Evolutionary conservation across 1,284 basidiomycete genomes (phyloP), one percentile per base, ranked within the genome.

Genomic region (Spongiforma sp.): DNA sequence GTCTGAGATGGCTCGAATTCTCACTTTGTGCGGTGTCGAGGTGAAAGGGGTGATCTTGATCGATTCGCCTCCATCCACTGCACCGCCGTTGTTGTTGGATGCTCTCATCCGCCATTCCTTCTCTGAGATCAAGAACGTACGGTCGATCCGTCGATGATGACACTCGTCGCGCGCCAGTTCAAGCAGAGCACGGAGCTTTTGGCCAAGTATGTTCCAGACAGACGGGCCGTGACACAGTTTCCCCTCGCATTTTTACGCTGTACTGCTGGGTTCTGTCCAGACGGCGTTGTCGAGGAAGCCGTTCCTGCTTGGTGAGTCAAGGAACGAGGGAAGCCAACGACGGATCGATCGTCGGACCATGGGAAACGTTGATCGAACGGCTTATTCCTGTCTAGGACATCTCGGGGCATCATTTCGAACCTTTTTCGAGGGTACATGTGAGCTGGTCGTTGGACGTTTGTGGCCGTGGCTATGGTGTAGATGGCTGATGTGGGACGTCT

Each of bases 361-460:
- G 90, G 89, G 79, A 85, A 61, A 67, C 58, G 1, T 67, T 88
- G 15, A 71, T 81, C 0, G 78, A 78, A 5, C 65, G 54, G 14
- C 57, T 70, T 1, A 65, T 90, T 3, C 78, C 80, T 43, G 77
- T 84, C 1, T 70, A 86, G 39, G 84, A 88, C 67, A 84, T 91
- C 12, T 85, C 88, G 2, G 90, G 90, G 1, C 77, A 91, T 70
- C 90, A 91, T 67, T 91, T 91, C 66, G 77, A 84, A 65, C 78
- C 84, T 0, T 91, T 91, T 71, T 77, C 82, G 53, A 66, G 75
- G 9, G 65, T 69, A n/a, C 83, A 88, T 69, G 89, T 90, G 68
- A 68, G 86, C 80, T 9, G n/a, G n/a, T n/a, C n/a, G n/a, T n/a
- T n/a, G n/a, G n/a, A n/a, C n/a, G n/a, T n/a, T n/a, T n/a, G n/a